Evolutionary conservation across 2,329 filamentous ascomycete genomes (phyloP), one percentile per base, ranked within the genome.

Genomic region (Fusarium papillatum): DNA sequence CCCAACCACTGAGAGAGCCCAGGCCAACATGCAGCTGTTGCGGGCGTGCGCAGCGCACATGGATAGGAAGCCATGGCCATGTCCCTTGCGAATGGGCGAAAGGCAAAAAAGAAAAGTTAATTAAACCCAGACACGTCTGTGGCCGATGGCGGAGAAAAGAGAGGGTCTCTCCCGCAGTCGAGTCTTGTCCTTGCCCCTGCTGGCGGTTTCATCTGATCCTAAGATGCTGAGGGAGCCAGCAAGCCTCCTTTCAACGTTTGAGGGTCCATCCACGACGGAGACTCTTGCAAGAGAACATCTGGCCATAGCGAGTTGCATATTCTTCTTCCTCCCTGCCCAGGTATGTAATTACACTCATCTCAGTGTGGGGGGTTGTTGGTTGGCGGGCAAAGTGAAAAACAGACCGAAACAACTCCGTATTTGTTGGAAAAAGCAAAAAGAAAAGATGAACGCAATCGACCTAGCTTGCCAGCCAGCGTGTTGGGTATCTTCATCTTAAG

Each of bases 131-230:
- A 60, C 50, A 57, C 19, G 29, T 34, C 53, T 57, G 53, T 57
- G 50, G 48, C 62, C 60, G 66, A 63, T 64, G 66, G 69, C 36
- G 63, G 61, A 59, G 66, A 36, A 53, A 43, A 63, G 60, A 68
- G 76, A 62, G 68, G 65, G 64, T 29, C 60, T 72, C 29, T 50
- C 43, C 22, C 61, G 57, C 43, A n/a, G 43, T 61, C 16, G 64
- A 50, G 34, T 38, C 26, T 31, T 43, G 41, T 46, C 66, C 41
- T 62, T 61, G 55, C 70, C 64, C 24, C 65, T 69, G 72, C 64
- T 69, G 64, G 61, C 38, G 57, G 68, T 74, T 75, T 79, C 77
- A 79, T 69, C 66, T 76, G 70, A 61, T 71, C 70, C 71, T 41
- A 61, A 65, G 72, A 63, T 55, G 53, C 46, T 61, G 38, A 55